These are phyloP conservation scores for Fraxinus sp. DNA, from an alignment of 305 asterid species.

Conservation along the genomic window DNA sequence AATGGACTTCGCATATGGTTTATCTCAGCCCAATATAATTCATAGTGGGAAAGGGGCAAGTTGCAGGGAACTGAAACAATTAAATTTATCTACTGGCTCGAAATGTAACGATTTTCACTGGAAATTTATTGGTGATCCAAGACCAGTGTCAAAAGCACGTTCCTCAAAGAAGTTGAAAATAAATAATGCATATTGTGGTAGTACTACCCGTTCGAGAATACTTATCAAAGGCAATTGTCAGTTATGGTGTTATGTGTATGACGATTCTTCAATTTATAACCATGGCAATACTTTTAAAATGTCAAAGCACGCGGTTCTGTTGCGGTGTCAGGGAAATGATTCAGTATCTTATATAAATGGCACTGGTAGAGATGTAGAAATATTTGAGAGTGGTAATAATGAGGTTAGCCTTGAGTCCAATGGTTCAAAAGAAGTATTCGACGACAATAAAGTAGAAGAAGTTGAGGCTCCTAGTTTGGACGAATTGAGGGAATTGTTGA, in stretches of 20 bases:
- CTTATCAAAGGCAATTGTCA: constrained; percentile 27
- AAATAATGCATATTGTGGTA: constrained; percentile 19
- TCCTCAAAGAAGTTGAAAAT: constrained; percentile 40
- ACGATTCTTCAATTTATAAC: constrained; percentile 29
- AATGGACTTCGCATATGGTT: constrained; percentile 49
- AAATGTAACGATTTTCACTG: constrained; percentile 22
- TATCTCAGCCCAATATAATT: constrained; percentile 44
- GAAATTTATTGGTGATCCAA: constrained; percentile 34
- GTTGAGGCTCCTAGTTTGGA: constrained; percentile 56
- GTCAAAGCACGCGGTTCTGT: constrained; percentile 33
- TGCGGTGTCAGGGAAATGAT: constrained; percentile 79
- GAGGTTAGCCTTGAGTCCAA: constrained; percentile 41
- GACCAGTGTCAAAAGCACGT: constrained; percentile 22
- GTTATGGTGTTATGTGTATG: constrained; percentile 29
- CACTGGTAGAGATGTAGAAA: constrained; percentile 56
- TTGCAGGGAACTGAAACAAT: constrained; percentile 26
- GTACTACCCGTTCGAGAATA: constrained; percentile 28
- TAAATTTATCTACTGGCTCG: constrained; percentile 27
- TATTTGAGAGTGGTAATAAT: constrained; percentile 36
- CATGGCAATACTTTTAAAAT: constrained; percentile 32
- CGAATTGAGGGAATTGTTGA: constrained; percentile 72
- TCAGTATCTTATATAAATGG: constrained; percentile 69
- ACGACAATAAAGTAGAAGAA: constrained; percentile 37
- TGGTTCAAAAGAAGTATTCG: constrained; percentile 38
- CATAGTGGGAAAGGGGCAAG: constrained; percentile 39